These are phyloP conservation scores for Picea glauca DNA, from an alignment of 75 land plant species.

Conservation along the genomic window DNA sequence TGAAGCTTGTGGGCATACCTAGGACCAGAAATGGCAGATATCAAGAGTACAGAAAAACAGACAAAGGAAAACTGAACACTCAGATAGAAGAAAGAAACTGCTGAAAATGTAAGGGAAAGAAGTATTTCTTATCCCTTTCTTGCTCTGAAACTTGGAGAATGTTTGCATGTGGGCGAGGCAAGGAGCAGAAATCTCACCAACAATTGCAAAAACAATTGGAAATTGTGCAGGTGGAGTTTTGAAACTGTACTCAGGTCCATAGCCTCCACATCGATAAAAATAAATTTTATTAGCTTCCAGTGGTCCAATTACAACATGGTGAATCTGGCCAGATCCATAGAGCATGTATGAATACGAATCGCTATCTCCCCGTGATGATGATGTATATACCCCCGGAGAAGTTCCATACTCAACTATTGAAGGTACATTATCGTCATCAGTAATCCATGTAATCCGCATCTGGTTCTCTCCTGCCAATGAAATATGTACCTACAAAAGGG, in stretches of 20 bases:
- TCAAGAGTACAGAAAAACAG: not conserved
- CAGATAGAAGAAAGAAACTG: no score
- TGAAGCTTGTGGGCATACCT: not conserved
- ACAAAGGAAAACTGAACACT: not conserved
- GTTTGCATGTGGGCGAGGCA: not conserved
- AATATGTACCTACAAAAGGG: slow-evolving; percentile 71
- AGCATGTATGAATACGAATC: slow-evolving; percentile 62
- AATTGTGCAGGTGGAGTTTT: slow-evolving; percentile 83
- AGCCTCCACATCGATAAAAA: slow-evolving; percentile 75
- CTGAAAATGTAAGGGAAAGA: not conserved
- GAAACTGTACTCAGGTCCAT: slow-evolving; percentile 61
- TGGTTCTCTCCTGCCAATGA: slow-evolving; percentile 81
- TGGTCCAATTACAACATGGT: slow-evolving; percentile 86
- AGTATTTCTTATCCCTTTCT: not conserved
- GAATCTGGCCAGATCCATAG: slow-evolving; percentile 75
- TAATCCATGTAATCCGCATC: slow-evolving; percentile 82
- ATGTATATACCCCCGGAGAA: slow-evolving; percentile 49
- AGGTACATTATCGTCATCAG: slow-evolving; percentile 36
- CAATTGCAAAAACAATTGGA: slow-evolving; percentile 81
- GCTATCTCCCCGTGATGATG: slow-evolving; percentile 51
- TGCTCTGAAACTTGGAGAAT: not conserved
- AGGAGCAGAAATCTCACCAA: slow-evolving; percentile 32
- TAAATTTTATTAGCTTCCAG: slow-evolving; percentile 55
- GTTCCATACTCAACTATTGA: slow-evolving; percentile 85
- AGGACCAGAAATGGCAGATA: not conserved